Percentiles rank a stretch among this genome's conserved stretches.
phyloP scores from a whole-genome alignment of 164 flowering plant species.

The Stephania yunnanensis region DNA sequence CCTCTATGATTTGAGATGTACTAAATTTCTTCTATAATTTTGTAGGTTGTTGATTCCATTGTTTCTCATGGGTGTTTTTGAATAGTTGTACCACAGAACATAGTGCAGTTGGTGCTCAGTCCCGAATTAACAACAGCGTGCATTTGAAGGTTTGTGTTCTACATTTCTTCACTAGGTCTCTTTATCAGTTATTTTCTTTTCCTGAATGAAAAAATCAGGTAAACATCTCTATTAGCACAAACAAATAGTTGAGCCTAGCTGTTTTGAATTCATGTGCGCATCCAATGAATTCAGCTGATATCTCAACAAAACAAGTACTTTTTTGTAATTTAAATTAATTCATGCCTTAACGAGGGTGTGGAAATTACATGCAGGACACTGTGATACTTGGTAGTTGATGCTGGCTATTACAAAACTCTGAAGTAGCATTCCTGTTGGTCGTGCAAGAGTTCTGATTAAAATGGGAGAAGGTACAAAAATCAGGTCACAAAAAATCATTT shows the following conservation, averaged over 20 bases:
- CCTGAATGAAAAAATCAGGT: not conserved
- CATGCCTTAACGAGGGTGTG: not conserved
- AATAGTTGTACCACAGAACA: slow-evolving; percentile 65
- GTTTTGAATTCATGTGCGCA: not conserved
- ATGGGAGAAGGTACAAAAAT: slow-evolving; percentile 85
- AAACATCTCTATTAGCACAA: not conserved
- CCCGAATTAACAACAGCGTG: slow-evolving; percentile 61
- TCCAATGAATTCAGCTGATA: too few relatives aligned
- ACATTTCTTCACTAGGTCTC: not conserved
- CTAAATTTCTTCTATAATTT: not conserved
- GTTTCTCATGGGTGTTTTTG: slow-evolving; percentile 92
- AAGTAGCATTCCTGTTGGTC: slow-evolving; percentile 53
- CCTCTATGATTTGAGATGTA: not conserved
- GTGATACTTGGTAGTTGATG: slow-evolving; percentile 78
- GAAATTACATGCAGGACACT: slow-evolving; percentile 56
- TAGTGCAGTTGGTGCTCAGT: slow-evolving; percentile 82
- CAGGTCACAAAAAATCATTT: slow-evolving; percentile 35
- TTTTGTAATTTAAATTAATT: not conserved
- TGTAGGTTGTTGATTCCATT: slow-evolving; percentile 87
- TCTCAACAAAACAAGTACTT: too few relatives aligned
- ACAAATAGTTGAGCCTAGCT: not conserved
- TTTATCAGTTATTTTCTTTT: not conserved
- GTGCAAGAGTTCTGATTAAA: slow-evolving; percentile 87
- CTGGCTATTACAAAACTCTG: slow-evolving; percentile 81
- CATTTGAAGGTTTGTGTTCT: slow-evolving; percentile 63